phyloP scores from a whole-genome alignment of 1,284 basidiomycete genomes.

The Austropuccinia psidii region DNA sequence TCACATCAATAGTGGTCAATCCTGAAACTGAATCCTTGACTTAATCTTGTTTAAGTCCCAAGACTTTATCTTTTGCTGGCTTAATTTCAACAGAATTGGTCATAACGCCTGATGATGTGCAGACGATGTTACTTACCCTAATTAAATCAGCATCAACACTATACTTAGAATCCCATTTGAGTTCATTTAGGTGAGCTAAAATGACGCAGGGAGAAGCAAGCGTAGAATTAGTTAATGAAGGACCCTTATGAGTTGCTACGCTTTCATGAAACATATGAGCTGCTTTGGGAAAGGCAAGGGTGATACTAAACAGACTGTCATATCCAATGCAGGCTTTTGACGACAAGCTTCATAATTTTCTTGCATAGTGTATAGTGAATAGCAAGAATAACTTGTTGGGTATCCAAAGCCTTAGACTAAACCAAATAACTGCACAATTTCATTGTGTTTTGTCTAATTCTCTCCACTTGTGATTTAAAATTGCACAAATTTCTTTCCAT shows the following conservation, averaged over 20 bases:
- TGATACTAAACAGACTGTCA: constrained; percentile 85
- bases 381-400: constrained; percentile 70
- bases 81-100: too few relatives aligned
- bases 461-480: constrained; percentile 66
- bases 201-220: constrained; percentile 87
- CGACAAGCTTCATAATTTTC: constrained; percentile 65
- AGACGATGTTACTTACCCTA: constrained; percentile 73
- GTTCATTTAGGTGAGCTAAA: constrained; percentile 79
- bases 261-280: constrained; percentile 79
- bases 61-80: too few relatives aligned
- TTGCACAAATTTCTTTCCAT: constrained; percentile 97
- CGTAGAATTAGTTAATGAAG: constrained; percentile 89
- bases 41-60: too few relatives aligned
- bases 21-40: too few relatives aligned
- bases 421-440: constrained; percentile 71
- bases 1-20: too few relatives aligned
- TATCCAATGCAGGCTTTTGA: too few relatives aligned
- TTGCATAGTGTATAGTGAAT: constrained; percentile 72
- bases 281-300: constrained; percentile 64
- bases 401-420: constrained; percentile 39
- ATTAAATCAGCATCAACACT: constrained; percentile 79
- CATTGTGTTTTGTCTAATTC: constrained; percentile 76
- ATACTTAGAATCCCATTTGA: constrained; percentile 80
- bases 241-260: constrained; percentile 77
- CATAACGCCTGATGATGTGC: too few relatives aligned